Evolutionary conservation across 106 monocot species (phyloP).

Genomic region (Posidonia australis): DNA sequence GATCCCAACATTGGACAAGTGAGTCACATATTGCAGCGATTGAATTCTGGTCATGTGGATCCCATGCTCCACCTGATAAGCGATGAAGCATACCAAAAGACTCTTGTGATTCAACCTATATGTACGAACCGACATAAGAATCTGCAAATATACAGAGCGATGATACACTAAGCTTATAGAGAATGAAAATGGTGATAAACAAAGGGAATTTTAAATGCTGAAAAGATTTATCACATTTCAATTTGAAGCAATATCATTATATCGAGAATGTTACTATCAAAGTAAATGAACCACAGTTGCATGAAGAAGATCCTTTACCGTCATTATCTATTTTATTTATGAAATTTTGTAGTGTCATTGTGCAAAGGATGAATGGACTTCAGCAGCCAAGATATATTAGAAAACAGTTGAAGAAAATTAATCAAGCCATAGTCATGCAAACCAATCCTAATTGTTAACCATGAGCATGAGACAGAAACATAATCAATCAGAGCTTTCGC

Average conservation of each 20-base stretch:
- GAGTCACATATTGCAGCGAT: conserved; percentile 80
- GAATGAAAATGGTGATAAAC: neutral
- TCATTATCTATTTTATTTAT: neutral
- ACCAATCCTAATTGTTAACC: too few relatives aligned
- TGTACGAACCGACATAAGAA: conserved; percentile 3
- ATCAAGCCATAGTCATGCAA: neutral
- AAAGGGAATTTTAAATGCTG: neutral
- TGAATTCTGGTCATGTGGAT: conserved; percentile 75
- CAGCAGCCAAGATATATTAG: neutral
- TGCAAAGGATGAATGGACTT: neutral
- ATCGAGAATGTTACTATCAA: neutral
- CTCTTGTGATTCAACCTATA: conserved; percentile 77
- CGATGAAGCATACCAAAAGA: conserved; percentile 74
- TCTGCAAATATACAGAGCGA: neutral
- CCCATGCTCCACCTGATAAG: conserved; percentile 90
- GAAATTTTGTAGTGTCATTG: neutral
- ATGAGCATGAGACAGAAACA: too few relatives aligned
- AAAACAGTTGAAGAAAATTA: neutral
- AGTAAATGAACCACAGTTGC: neutral
- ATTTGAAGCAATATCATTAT: neutral
- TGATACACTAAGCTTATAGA: neutral
- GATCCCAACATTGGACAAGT: conserved; percentile 85
- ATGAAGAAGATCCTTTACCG: neutral
- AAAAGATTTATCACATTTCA: neutral
- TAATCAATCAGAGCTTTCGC: too few relatives aligned